phyloP scores from a whole-genome alignment of 441 rosid genomes.

The Pelargonium australe region DNA sequence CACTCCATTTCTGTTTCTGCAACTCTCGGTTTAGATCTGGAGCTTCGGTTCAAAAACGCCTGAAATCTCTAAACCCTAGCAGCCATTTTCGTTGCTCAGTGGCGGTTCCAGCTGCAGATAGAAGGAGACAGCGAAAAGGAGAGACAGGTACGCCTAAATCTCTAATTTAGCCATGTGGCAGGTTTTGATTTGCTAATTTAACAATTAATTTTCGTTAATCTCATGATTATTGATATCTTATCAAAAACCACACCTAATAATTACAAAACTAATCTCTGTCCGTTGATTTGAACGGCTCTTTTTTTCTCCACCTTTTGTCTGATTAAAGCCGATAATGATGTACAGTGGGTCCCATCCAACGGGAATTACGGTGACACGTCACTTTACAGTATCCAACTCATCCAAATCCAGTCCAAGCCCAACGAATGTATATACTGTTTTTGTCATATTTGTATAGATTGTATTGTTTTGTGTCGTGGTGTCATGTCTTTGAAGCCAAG shows the following conservation, averaged over 20 bases:
- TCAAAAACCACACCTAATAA: neutral
- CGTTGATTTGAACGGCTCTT: conserved; percentile 1
- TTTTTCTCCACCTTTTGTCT: neutral
- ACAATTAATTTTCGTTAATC: neutral
- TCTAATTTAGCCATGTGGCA: neutral
- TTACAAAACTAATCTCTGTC: neutral
- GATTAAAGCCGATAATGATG: neutral
- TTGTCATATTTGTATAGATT: neutral
- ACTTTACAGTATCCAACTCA: too few species aligned
- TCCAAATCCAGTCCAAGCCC: too few species aligned
- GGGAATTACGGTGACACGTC: too few species aligned
- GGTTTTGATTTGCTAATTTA: neutral
- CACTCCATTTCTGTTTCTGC: neutral
- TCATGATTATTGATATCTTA: neutral
- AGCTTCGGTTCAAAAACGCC: neutral
- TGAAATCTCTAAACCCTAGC: neutral
- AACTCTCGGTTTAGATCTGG: neutral
- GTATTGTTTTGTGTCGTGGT: neutral
- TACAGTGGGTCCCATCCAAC: neutral
- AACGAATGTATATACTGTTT: too few species aligned
- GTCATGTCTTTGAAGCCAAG: conserved; percentile 3
- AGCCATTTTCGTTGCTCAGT: neutral
- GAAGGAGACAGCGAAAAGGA: neutral
- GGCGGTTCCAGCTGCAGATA: neutral
- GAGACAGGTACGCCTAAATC: neutral